Evolutionary conservation across 1,139 yeast species (phyloP), one percentile per base, ranked within the genome.

Genomic region (Debaryomyces udenii): DNA sequence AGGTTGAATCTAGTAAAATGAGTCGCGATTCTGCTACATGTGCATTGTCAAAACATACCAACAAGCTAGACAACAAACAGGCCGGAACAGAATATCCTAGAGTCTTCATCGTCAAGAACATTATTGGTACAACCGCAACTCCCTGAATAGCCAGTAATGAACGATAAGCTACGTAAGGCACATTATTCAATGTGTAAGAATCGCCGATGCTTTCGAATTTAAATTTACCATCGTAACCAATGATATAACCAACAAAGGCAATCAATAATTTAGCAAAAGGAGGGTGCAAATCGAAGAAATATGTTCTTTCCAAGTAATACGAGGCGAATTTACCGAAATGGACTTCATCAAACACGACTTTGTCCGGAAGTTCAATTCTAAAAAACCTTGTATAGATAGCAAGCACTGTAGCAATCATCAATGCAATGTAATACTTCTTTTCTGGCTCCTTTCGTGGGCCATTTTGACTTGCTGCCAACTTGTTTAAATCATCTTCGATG

Each of bases 261-360:
- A 90, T 86, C 52, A 91, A 74, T 64, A 94, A 72, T 64, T 94
- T 94, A 38, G 97, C 99, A 66, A 94, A 86, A 14, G 99, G 99
- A 29, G 99, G 99, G 64, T 94, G 99, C 45, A 94, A 80, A 64
- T 94, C 99, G 61, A 94, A 93, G 63, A 89, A 94, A 64, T 87
- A 88, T 0, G 93, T 83, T 45, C 94, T 71, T 59, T 87, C 85
- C 46, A 88, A 66, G 61, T 88, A 88, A 59, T 87, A 89, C 13
- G 96, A 83, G 18, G 97, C 97, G 65, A 91, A 90, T 59, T 90
- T 90, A 33, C 99, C 99, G 58, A 93, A 93, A 64, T 93, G 99
- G 24, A 93, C 99, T 62, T 94, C 99, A 68, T 94, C 99, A 56
- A 94, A 94, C 18, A 94, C 99, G 42, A 94, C 99, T 60, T 86